Conservation (phyloP, 768 basidiomycete species). For the Basidioascus undulatus region DNA sequence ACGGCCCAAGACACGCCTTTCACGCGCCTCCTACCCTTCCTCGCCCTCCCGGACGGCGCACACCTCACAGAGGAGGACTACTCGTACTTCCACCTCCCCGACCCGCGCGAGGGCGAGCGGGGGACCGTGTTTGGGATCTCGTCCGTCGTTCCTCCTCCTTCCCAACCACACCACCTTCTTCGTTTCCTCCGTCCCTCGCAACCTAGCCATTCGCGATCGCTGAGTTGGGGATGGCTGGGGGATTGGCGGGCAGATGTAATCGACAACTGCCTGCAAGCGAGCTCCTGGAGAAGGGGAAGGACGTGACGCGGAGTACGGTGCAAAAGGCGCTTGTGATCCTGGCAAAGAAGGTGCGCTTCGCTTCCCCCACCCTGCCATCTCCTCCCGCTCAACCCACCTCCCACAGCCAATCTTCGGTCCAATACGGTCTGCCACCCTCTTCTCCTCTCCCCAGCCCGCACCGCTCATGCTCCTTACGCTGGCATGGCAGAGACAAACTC, state of each 20-base stretch:
- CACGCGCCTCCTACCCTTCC: constrained; percentile 72
- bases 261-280: constrained; percentile 68
- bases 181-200: not conserved
- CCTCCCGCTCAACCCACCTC: constrained; percentile 21
- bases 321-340: constrained; percentile 95
- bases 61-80: constrained; percentile 90
- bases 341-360: constrained; percentile 24
- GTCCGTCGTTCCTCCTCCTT: constrained; percentile 23
- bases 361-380: not conserved
- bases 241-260: constrained; percentile 39
- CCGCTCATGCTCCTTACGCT: not conserved
- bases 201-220: not conserved
- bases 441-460: not conserved
- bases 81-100: constrained; percentile 63
- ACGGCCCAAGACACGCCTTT: constrained; percentile 64
- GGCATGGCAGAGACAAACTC: constrained; percentile 44
- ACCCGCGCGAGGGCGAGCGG: constrained; percentile 25
- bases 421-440: constrained; percentile 34
- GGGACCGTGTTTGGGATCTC: constrained; percentile 90
- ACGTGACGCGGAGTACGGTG: constrained; percentile 84
- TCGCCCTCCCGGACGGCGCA: constrained; percentile 90
- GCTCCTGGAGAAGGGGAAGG: constrained; percentile 46
- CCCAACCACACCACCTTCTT: not conserved
- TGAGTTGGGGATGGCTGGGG: too few relatives aligned
- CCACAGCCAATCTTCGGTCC: constrained; percentile 81